Evolutionary conservation across 495 filamentous ascomycete genomes (phyloP).

Genomic region (Penicillium maclennaniae): DNA sequence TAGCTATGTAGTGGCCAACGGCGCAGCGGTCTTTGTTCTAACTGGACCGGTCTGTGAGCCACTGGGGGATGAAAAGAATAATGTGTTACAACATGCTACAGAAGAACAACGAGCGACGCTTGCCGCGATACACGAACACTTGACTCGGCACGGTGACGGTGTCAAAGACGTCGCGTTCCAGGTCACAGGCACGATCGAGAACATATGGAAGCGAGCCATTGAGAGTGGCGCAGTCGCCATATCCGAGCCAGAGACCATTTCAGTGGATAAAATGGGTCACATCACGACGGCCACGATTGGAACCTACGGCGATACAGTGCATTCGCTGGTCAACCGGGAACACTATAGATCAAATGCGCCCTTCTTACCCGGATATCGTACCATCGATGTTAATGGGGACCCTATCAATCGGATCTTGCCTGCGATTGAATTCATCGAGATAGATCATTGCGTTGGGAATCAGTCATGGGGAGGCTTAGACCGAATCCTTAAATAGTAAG

Average conservation of each 20-base stretch:
- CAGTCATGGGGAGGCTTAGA: conserved; percentile 77
- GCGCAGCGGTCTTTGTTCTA: conserved; percentile 66
- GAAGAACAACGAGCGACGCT: conserved; percentile 49
- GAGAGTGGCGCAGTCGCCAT: conserved; percentile 57
- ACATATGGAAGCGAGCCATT: conserved; percentile 62
- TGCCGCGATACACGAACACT: conserved; percentile 62
- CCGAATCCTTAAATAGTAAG: conserved; percentile 62
- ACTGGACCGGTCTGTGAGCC: conserved; percentile 62
- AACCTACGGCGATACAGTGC: conserved; percentile 81
- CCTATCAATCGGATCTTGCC: conserved; percentile 47
- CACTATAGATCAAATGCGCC: conserved; percentile 50
- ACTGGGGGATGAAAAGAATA: conserved; percentile 22
- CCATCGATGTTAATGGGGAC: conserved; percentile 32
- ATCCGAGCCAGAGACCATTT: conserved; percentile 43
- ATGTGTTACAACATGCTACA: conserved; percentile 3
- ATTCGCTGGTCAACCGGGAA: conserved; percentile 66
- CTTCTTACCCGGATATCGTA: conserved; percentile 71
- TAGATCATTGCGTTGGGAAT: conserved; percentile 88
- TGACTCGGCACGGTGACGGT: conserved; percentile 72
- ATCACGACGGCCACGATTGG: conserved; percentile 63
- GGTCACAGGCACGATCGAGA: conserved; percentile 62
- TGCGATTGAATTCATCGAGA: conserved; percentile 53
- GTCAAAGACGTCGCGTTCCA: conserved; percentile 81
- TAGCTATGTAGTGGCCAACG: conserved; percentile 70
- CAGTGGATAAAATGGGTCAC: conserved; percentile 41